Evolutionary conservation across 345 rosid species (phyloP), one percentile per base, ranked within the genome.

Genomic region (Moringa oleifera): DNA sequence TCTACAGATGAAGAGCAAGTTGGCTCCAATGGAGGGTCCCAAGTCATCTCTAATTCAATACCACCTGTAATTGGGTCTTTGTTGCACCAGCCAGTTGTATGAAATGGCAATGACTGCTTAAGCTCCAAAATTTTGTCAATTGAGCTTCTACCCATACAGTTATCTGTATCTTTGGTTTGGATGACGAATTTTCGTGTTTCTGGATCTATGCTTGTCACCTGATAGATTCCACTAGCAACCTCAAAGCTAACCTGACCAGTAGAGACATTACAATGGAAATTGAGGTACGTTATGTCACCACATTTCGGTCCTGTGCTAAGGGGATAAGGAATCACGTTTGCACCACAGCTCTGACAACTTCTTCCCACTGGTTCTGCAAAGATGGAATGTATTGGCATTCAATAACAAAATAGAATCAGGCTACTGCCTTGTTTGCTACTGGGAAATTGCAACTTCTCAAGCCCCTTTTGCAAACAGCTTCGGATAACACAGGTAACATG

Each of bases 11-110:
- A 60, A 51, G 51, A 65, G 66, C 87, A 88, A 17, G 67, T 67
- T 51, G 86, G 86, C 77, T 83, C 89, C 20, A n/a, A 66, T 0
- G 91, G 85, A 51, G 71, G 74, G 23, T 80, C 75, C 87, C 87
- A 88, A 23, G 49, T 66, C 18, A 80, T 81, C 75, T 77, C 91
- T n/a, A 78, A 58, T 73, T 79, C 89, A 60, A 55, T n/a, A 24
- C 64, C 41, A 41, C 59, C 62, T 49, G 67, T 62, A 51, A 61
- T 25, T 63, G 23, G 55, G 20, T 80, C 75, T 49, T 61, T 68
- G 53, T 67, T 64, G 50, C 83, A 80, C 62, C 69, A 23, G 41
- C 65, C 65, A 50, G 79, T 77, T 25, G 71, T 69, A 47, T 64
- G 57, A 68, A 68, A 81, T 37, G 82, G 84, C 0, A 47, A 75